These are phyloP conservation scores for Sabuloglossum arenarium DNA, from an alignment of 495 filamentous ascomycete genomes.

Conservation along the genomic window DNA sequence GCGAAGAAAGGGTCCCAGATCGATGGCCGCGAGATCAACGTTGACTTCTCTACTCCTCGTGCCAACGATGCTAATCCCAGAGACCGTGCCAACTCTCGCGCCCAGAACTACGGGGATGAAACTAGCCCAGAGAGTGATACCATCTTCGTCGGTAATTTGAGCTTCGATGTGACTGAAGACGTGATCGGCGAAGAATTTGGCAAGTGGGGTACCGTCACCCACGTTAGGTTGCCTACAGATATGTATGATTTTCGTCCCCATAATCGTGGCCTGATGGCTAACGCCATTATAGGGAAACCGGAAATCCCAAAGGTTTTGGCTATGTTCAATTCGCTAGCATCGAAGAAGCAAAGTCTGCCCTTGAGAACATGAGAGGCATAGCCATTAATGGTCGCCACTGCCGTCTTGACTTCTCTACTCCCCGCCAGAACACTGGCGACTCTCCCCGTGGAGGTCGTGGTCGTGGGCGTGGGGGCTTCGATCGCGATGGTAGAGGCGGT, in stretches of 20 bases:
- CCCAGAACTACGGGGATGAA: constrained; percentile 57
- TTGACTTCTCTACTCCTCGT: constrained; percentile 70
- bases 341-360: constrained; percentile 67
- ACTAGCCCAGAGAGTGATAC: constrained; percentile 62
- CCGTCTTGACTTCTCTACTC: constrained; percentile 75
- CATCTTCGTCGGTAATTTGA: constrained; percentile 82
- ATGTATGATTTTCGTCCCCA: constrained; percentile 22
- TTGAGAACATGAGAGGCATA: constrained; percentile 50
- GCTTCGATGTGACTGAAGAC: constrained; percentile 66
- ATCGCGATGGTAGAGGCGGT: constrained; percentile 30
- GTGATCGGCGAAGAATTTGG: constrained; percentile 55
- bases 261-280: constrained; percentile 13
- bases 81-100: constrained; percentile 44
- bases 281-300: constrained; percentile 40
- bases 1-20: constrained; percentile 62
- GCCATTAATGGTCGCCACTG: constrained; percentile 60
- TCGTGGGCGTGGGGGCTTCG: constrained; percentile 25
- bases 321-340: constrained; percentile 72
- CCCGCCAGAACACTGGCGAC: constrained; percentile 41
- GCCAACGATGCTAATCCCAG: constrained; percentile 27
- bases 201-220: constrained; percentile 43
- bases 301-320: constrained; percentile 82
- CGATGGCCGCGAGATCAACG: constrained; percentile 69
- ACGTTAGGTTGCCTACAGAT: constrained; percentile 80
- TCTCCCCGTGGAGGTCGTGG: constrained; percentile 23